Conservation (phyloP, 805 yeast species). For the Monosporozyma yasuniensis region DNA sequence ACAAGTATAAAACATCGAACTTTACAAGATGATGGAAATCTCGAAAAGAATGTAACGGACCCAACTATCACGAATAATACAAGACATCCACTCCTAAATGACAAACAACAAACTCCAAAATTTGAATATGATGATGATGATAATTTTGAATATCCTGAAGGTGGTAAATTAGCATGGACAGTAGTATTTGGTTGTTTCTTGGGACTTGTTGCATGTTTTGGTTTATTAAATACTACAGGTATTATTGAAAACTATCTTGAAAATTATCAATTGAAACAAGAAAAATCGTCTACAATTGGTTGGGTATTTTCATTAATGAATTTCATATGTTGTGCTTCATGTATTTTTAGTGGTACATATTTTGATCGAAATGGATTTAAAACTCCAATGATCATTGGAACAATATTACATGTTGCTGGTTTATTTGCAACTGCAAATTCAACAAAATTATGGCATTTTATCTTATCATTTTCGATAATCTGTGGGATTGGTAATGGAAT, state of each 20-base stretch:
- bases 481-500: slow-evolving; percentile 52
- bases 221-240: slow-evolving; percentile 51
- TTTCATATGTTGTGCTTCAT: slow-evolving; percentile 39
- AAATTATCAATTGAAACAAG: slow-evolving; percentile 41
- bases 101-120: no score
- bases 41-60: no score
- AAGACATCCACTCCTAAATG: no score
- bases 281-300: slow-evolving; percentile 41
- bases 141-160: slow-evolving; percentile 40
- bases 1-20: no score
- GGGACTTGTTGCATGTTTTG: slow-evolving; percentile 47
- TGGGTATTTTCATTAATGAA: slow-evolving; percentile 58
- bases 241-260: slow-evolving; percentile 54
- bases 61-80: no score
- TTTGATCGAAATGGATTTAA: slow-evolving; percentile 48
- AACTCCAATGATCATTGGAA: slow-evolving; percentile 35
- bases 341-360: slow-evolving; percentile 46
- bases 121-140: slow-evolving; percentile 2
- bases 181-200: slow-evolving; percentile 51
- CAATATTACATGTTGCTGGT: slow-evolving; percentile 38
- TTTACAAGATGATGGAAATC: no score
- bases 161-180: slow-evolving; percentile 47
- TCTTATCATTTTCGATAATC: slow-evolving; percentile 45
- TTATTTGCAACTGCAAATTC: slow-evolving; percentile 44
- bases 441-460: slow-evolving; percentile 47